Evolutionary conservation across 2,329 filamentous ascomycete genomes (phyloP).

Genomic region (Thielaviopsis cerberus): DNA sequence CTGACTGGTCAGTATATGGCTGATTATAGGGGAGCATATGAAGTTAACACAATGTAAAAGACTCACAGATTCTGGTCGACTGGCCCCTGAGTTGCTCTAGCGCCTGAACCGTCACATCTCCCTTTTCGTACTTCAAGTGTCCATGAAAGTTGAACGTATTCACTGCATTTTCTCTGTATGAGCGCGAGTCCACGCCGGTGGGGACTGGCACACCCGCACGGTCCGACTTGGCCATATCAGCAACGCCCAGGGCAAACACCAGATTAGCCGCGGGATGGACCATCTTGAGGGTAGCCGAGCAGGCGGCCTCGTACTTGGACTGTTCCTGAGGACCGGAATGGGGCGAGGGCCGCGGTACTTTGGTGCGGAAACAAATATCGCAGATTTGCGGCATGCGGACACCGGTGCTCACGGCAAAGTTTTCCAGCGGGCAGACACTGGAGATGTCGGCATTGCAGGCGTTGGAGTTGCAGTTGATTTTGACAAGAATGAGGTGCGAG

Average conservation of each 20-base stretch:
- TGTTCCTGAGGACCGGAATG: not conserved
- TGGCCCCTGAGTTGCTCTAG: not conserved
- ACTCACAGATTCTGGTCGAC: not conserved
- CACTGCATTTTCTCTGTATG: not conserved
- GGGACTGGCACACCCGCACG: not conserved
- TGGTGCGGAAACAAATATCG: not conserved
- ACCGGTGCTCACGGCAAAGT: not conserved
- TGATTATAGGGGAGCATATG: not conserved
- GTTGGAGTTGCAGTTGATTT: not conserved
- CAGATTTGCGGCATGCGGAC: not conserved
- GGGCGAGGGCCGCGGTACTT: not conserved
- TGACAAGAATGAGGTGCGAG: not conserved
- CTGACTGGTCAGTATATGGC: not conserved
- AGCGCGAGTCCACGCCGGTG: not conserved
- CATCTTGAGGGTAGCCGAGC: not conserved
- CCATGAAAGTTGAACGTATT: not conserved
- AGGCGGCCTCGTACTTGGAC: not conserved
- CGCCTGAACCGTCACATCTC: not conserved
- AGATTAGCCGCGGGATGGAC: not conserved
- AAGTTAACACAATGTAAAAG: not conserved
- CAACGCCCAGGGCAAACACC: not conserved
- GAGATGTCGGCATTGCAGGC: not conserved
- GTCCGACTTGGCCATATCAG: not conserved
- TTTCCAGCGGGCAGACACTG: not conserved
- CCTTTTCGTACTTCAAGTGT: not conserved